Evolutionary conservation across 1,284 basidiomycete species (phyloP).

Genomic region (Porodaedalea pini): DNA sequence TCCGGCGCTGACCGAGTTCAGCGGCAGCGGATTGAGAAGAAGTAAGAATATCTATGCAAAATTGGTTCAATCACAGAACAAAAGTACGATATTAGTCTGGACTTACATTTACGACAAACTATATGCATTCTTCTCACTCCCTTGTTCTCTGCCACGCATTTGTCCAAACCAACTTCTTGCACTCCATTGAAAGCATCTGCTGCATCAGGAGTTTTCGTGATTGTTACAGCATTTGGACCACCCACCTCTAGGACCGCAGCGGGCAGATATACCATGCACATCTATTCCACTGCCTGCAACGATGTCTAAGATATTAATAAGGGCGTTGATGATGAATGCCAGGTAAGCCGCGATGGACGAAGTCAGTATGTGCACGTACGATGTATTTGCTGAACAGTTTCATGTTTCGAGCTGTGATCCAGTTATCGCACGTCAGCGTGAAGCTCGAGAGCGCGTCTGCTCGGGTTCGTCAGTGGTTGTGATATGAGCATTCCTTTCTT

Average conservation of each 20-base stretch:
- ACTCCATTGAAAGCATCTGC: constrained; percentile 66
- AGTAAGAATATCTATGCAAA: background rate
- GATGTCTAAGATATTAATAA: constrained; percentile 48
- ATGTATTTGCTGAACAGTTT: constrained; percentile 46
- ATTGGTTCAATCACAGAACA: background rate
- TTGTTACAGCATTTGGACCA: constrained; percentile 59
- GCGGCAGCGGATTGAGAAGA: background rate
- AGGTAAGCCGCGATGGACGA: constrained; percentile 68
- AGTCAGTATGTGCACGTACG: constrained; percentile 52
- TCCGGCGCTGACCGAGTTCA: background rate
- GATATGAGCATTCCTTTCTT: constrained; percentile 42
- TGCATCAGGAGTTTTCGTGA: constrained; percentile 62
- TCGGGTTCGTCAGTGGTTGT: constrained; percentile 49
- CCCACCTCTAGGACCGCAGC: constrained; percentile 69
- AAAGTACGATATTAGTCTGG: background rate
- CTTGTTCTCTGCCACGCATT: constrained; percentile 18
- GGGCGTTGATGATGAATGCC: constrained; percentile 55
- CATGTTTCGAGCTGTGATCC: constrained; percentile 34
- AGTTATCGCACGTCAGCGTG: constrained; percentile 21
- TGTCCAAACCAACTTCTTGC: constrained; percentile 27
- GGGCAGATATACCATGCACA: constrained; percentile 51
- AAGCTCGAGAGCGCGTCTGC: constrained; percentile 26
- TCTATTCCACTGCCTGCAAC: constrained; percentile 23
- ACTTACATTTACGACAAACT: constrained; percentile 61
- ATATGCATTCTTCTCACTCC: constrained; percentile 59